phyloP scores from a whole-genome alignment of 2,329 filamentous ascomycete species.

The Pseudonectria buxi region DNA sequence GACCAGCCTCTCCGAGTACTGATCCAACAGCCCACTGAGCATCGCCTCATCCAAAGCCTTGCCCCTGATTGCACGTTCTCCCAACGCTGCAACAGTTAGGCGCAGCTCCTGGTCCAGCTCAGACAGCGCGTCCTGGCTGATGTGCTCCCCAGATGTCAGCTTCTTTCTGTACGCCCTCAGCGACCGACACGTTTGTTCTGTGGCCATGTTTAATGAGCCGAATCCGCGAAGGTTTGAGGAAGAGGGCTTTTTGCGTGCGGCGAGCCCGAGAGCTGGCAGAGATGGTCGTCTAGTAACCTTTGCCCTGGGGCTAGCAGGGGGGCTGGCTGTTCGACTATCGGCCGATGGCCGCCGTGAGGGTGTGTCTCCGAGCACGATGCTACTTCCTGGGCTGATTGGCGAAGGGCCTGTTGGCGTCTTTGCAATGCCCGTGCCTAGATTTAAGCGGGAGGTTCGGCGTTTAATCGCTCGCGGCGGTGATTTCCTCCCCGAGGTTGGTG shows the following conservation, averaged over 20 bases:
- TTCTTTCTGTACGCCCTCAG: slow-evolving; percentile 58
- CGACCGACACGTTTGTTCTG: slow-evolving; percentile 57
- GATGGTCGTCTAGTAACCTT: slow-evolving; percentile 46
- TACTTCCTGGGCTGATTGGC: slow-evolving; percentile 35
- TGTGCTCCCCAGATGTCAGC: slow-evolving; percentile 48
- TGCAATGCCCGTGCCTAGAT: slow-evolving; percentile 29
- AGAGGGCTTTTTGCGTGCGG: slow-evolving; percentile 44
- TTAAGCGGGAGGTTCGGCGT: slow-evolving; percentile 48
- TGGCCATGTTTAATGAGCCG: slow-evolving; percentile 54
- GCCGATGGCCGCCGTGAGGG: slow-evolving; percentile 42
- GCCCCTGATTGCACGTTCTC: slow-evolving; percentile 48
- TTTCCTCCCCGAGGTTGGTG: slow-evolving; percentile 39
- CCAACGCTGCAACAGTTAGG: slow-evolving; percentile 54
- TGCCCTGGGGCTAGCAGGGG: slow-evolving; percentile 43
- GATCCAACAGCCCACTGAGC: slow-evolving; percentile 60
- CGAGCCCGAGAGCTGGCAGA: slow-evolving; percentile 41
- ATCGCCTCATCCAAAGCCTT: slow-evolving; percentile 51
- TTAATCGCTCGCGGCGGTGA: slow-evolving; percentile 50
- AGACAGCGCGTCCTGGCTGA: slow-evolving; percentile 51
- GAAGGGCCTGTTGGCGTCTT: slow-evolving; percentile 35
- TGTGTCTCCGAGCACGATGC: slow-evolving; percentile 36
- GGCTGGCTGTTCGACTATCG: slow-evolving; percentile 39
- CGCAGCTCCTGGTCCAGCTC: slow-evolving; percentile 60
- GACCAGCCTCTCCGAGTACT: slow-evolving; percentile 68
- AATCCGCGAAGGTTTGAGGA: slow-evolving; percentile 41